phyloP scores from a whole-genome alignment of 228 moss, liverwort and hornwort genomes.

The Sphagnum magellanicum region DNA sequence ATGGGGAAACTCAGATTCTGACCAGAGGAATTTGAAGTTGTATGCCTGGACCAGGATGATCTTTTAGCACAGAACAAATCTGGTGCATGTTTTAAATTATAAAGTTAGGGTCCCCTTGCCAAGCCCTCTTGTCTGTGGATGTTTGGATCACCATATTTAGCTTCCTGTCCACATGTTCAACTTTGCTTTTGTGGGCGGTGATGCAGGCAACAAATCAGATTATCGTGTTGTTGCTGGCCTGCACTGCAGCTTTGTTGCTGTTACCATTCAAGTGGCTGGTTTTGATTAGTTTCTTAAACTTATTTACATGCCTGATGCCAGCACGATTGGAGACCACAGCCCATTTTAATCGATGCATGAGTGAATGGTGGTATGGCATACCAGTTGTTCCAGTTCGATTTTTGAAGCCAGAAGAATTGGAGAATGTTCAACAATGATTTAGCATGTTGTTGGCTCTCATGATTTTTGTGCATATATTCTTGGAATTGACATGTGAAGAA shows the following conservation, averaged over 20 bases:
- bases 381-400: slow-evolving; percentile 57
- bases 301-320: slow-evolving; percentile 42
- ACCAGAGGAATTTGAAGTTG: too few species aligned
- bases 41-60: too few species aligned
- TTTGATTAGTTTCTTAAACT: slow-evolving; percentile 45
- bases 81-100: too few species aligned
- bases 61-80: too few species aligned
- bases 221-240: slow-evolving; percentile 30
- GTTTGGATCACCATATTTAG: too few species aligned
- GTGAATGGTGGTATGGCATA: slow-evolving; percentile 66
- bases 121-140: too few species aligned
- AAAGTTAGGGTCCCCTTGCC: too few species aligned
- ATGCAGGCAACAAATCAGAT: slow-evolving; percentile 57
- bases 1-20: too few species aligned
- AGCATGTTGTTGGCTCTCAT: too few species aligned
- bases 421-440: slow-evolving; percentile 2
- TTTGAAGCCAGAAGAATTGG: slow-evolving; percentile 55
- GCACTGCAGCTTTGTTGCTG: slow-evolving; percentile 38
- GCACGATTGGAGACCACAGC: slow-evolving; percentile 40
- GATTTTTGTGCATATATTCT: too few species aligned
- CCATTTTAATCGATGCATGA: slow-evolving; percentile 35
- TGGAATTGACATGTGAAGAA: too few species aligned
- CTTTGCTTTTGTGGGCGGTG: neutral
- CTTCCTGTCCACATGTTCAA: too few species aligned
- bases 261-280: slow-evolving; percentile 37